Percentiles rank a stretch among this genome's conserved stretches.
These are phyloP conservation scores for Xylariaceae sp. DNA, from an alignment of 2,329 filamentous ascomycete species.

Conservation along the genomic window DNA sequence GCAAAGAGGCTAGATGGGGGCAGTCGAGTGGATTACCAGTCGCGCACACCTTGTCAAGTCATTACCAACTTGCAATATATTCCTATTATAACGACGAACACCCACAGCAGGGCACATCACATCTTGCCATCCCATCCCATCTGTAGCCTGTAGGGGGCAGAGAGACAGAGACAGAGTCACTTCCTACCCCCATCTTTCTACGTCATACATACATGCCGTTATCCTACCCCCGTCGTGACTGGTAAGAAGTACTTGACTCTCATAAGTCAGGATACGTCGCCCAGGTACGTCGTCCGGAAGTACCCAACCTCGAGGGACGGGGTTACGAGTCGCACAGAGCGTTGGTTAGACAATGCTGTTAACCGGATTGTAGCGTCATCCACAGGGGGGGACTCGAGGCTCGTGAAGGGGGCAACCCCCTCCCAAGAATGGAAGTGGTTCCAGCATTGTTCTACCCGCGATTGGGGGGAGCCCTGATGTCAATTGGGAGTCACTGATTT, in stretches of 20 bases:
- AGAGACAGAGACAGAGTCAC: too few species aligned
- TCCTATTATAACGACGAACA: not conserved
- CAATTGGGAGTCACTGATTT: slow-evolving; percentile 9
- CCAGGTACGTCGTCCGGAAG: too few species aligned
- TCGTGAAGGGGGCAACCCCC: not conserved
- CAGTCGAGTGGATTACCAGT: not conserved
- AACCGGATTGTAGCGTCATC: slow-evolving; percentile 15
- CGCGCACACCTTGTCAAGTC: not conserved
- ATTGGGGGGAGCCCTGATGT: slow-evolving; percentile 8
- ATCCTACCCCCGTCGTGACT: not conserved
- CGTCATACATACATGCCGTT: not conserved
- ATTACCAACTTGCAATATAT: not conserved
- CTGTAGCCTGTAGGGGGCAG: too few species aligned
- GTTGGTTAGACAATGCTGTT: slow-evolving; percentile 14
- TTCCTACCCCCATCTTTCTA: not conserved
- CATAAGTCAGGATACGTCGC: too few species aligned
- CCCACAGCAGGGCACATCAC: too few species aligned
- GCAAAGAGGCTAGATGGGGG: not conserved
- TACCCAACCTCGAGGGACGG: not conserved
- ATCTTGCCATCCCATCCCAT: too few species aligned
- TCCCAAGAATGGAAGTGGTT: slow-evolving; percentile 12
- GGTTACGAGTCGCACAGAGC: not conserved
- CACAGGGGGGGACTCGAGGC: slow-evolving; percentile 7
- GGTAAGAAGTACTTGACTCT: not conserved
- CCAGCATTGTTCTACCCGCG: slow-evolving; percentile 8